Evolutionary conservation across 2,329 filamentous ascomycete genomes (phyloP).

Genomic region (Fusarium tanahbumbuense): DNA sequence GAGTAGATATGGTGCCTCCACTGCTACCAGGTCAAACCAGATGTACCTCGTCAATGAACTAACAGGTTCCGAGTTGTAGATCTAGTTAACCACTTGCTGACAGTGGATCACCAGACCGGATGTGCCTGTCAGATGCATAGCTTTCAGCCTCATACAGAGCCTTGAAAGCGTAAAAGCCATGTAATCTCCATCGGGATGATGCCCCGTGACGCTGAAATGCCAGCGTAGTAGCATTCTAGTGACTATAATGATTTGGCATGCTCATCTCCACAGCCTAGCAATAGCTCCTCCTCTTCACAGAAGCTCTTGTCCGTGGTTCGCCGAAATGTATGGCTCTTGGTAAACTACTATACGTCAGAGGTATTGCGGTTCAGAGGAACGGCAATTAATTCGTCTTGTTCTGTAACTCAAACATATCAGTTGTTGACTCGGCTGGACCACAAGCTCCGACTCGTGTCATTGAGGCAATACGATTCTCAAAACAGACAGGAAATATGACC

Average conservation of each 20-base stretch:
- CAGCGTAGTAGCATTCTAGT: neutral
- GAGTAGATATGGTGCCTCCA: neutral
- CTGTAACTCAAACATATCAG: neutral
- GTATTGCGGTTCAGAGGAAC: neutral
- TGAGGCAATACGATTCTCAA: neutral
- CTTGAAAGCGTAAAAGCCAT: constrained; percentile 2
- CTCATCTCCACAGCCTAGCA: neutral
- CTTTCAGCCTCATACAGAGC: constrained; percentile 1
- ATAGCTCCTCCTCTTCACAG: neutral
- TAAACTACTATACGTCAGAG: neutral
- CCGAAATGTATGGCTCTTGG: neutral
- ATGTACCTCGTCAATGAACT: neutral
- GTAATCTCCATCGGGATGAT: neutral
- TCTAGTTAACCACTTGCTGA: neutral
- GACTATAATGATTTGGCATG: neutral
- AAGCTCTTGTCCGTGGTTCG: neutral
- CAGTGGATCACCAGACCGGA: neutral
- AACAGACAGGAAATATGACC: constrained; percentile 1
- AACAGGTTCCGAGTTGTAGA: neutral
- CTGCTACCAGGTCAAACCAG: neutral
- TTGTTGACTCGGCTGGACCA: constrained; percentile 12
- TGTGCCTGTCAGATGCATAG: neutral
- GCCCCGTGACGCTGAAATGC: neutral
- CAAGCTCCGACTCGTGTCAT: constrained; percentile 7
- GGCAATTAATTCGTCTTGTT: neutral